These are phyloP conservation scores for Tulasnella sp. DNA, from an alignment of 768 basidiomycete species.

Conservation along the genomic window DNA sequence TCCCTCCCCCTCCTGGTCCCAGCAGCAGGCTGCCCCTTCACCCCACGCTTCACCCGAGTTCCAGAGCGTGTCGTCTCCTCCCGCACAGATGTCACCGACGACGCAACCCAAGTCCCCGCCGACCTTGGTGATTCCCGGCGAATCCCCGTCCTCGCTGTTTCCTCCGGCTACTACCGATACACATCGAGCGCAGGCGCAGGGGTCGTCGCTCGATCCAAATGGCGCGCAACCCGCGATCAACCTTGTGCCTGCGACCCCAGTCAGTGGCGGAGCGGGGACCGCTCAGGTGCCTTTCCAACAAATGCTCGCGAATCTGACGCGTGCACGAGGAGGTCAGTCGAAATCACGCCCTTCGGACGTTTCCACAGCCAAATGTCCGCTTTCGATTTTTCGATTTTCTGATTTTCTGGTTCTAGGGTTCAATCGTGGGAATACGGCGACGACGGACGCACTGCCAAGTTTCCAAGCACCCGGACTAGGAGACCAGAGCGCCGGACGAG, in stretches of 20 bases:
- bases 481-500: background rate
- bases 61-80: background rate
- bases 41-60: background rate
- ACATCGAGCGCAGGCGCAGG: constrained; percentile 27
- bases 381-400: background rate
- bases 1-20: background rate
- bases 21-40: background rate
- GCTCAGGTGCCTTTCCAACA: constrained; percentile 42
- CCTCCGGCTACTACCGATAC: constrained; percentile 37
- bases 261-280: constrained; percentile 40
- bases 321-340: constrained; percentile 21
- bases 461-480: constrained; percentile 9
- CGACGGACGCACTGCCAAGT: background rate
- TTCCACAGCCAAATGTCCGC: background rate
- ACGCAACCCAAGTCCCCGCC: constrained; percentile 52
- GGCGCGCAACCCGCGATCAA: constrained; percentile 55
- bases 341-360: background rate
- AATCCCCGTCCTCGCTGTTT: constrained; percentile 31
- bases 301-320: constrained; percentile 36
- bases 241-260: constrained; percentile 73
- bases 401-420: background rate
- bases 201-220: constrained; percentile 22
- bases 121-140: constrained; percentile 39
- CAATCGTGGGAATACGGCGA: constrained; percentile 8
- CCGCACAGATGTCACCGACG: background rate